A percentile compares a stretch with the other conserved stretches of the same genome.
phyloP scores from a whole-genome alignment of 2,329 filamentous ascomycete genomes.

The Calcarisporium arbuscula region DNA sequence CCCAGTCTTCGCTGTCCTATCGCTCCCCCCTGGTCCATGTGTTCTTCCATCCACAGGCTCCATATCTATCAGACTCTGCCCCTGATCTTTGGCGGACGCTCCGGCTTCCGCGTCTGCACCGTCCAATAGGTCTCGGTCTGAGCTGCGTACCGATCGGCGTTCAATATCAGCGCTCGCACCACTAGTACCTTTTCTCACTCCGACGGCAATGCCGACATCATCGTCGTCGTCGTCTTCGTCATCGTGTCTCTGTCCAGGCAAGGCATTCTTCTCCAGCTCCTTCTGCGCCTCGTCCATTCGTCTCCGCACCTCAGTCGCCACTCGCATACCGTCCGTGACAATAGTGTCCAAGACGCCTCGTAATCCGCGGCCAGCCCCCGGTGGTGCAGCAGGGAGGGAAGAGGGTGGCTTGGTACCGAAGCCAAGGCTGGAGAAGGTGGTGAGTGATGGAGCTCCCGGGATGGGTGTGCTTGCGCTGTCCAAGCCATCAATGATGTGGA shows the following conservation, averaged over 20 bases:
- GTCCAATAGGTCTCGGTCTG: conserved; percentile 65
- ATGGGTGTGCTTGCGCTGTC: conserved; percentile 22
- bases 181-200: conserved; percentile 28
- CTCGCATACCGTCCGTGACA: conserved; percentile 93
- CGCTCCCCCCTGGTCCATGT: conserved; percentile 18
- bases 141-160: conserved; percentile 56
- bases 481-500: conserved; percentile 72
- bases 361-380: conserved; percentile 62
- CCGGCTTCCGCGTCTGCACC: conserved; percentile 67
- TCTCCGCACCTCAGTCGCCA: conserved; percentile 84
- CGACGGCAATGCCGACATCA: conserved; percentile 37
- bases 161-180: conserved; percentile 48
- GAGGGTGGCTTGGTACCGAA: conserved; percentile 37
- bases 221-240: conserved; percentile 67
- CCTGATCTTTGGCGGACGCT: conserved; percentile 27
- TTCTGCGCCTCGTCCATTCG: conserved; percentile 94
- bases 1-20: conserved; percentile 24
- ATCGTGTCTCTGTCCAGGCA: conserved; percentile 57
- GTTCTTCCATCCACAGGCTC: conserved; percentile 19
- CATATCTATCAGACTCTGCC: conserved; percentile 27
- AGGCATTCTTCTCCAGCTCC: conserved; percentile 78
- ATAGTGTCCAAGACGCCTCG: conserved; percentile 95
- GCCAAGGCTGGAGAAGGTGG: conserved; percentile 73
- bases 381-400: conserved; percentile 33
- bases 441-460: conserved; percentile 60